Base-by-base conservation (phyloP, 2,329 filamentous ascomycete genomes). In the Aspergillus tamarii region DNA sequence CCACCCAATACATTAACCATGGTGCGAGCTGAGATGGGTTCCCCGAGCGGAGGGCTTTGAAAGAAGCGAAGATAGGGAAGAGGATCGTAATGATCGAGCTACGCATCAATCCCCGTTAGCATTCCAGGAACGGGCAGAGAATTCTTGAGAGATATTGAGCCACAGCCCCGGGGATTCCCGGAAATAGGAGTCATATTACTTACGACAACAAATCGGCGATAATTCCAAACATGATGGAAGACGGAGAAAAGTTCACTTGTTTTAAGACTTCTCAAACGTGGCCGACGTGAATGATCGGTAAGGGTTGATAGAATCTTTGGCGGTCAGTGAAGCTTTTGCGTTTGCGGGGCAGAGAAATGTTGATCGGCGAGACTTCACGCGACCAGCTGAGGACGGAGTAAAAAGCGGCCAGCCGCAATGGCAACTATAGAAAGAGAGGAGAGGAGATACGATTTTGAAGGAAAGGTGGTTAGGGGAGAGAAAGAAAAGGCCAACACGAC, bases 1-100 rank as follows among this genome's bases (percentile, higher is more conserved):
- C 93, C 65, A 97, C 93, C 91, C 94, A 99, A 86, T 98, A 99
- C 91, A 98, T 98, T 69, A 98, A 87, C 95, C 95, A 99, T 89
- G 94, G 94, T 67, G 92, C 92, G 64, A 97, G 86, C 76, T 96
- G 89, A 43, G 92, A 90, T 2, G 94, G 93, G 78, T 97, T 92
- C 59, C 91, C 91, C 19, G 93, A 94, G 81, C 95, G 94, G 75
- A 99, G 90, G 56, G 95, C 94, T 84, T 98, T 98, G 86, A 97
- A 98, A 68, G 94, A 97, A 70, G 94, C 94, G 82, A 97, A 98
- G 67, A 97, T 88, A 58, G 95, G 95, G 77, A 98, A 96, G 76
- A 97, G 88, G 76, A 96, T 93, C 62, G 94, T 96, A 64, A 91
- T 89, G 77, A 94, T 80, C 67, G 92, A 94, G 76, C 93, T 96